phyloP scores from a whole-genome alignment of 305 asterid species.

The Caryopteris hybrid region DNA sequence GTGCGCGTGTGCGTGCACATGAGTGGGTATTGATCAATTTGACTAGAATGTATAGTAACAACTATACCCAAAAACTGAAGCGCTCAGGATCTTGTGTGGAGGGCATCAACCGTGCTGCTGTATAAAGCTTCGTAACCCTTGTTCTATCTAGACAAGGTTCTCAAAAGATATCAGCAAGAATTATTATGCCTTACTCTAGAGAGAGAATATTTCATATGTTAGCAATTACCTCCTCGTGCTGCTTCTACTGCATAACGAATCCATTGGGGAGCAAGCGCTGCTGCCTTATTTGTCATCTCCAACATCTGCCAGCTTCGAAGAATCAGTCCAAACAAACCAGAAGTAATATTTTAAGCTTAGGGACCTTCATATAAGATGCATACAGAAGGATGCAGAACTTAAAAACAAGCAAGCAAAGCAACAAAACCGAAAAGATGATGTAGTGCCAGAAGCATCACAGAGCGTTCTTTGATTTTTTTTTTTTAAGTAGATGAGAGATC shows the following conservation, averaged over 20 bases:
- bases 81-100: conserved; percentile 71
- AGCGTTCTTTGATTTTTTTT: neutral
- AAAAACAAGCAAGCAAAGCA: neutral
- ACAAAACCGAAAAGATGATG: neutral
- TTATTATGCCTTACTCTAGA: neutral
- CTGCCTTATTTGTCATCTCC: conserved; percentile 64
- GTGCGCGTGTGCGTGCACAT: neutral
- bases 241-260: conserved; percentile 73
- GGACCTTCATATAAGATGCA: neutral
- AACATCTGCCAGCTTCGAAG: conserved; percentile 49
- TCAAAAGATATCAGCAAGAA: conserved; percentile 11
- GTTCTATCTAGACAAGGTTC: conserved; percentile 48
- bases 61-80: conserved; percentile 92
- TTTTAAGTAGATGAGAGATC: neutral
- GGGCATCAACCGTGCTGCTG: conserved; percentile 91
- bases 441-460: neutral
- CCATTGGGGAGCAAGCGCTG: conserved; percentile 71
- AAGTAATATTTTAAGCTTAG: neutral
- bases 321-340: conserved; percentile 11
- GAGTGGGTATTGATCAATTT: neutral
- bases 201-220: neutral
- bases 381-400: neutral
- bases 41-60: conserved; percentile 2
- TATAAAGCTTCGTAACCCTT: conserved; percentile 76
- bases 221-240: conserved; percentile 65